Evolutionary conservation across 441 rosid genomes (phyloP), one percentile per base, ranked within the genome.

Genomic region (Populus trichocarpa): DNA sequence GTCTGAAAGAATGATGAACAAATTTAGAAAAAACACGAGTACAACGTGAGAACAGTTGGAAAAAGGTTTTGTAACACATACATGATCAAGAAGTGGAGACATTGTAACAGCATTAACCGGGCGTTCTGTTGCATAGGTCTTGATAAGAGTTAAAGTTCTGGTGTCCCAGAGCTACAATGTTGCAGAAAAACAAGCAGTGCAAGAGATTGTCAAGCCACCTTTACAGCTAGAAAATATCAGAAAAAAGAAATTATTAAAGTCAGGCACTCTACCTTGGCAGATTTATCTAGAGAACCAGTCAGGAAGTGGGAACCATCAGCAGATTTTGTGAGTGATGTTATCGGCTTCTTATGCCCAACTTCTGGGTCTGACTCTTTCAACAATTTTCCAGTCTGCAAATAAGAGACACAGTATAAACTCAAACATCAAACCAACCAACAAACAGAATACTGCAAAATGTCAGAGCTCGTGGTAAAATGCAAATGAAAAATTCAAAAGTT

Each of bases 41-140:
- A 64, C 5, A 77, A 61, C 32, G 35, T 50, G 22, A 81, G 20
- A 40, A 5, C 14, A 77, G 22, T 32, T 46, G 2, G 63, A 75
- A 63, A 73, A 26, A 38, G 28, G 78, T 38, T 42, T 67, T 46
- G 35, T 35, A 6, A 35, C 61, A 82, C 91, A 73, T 88, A 94
- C 99, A 85, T 94, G 98, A 85, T 92, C 85, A 40, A 92, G 97
- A 79, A 96, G 88, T n/a, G 98, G 99, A 81, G 99, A 96, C 96
- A 94, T 89, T 30, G 97, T 76, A 69, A 96, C 99, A 63, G 96
- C 99, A 80, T 96, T 92, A 61, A 94, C 98, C 0, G 97, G 97
- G 22, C 97, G 90, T 76, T 85, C 96, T 1, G 95, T 91, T 70
- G 77, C 88, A 79, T 90, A 94, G 65, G 90, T 92, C 88, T 94